Evolutionary conservation across 2,329 filamentous ascomycete species (phyloP), one percentile per base, ranked within the genome.

Genomic region (Ophiostoma triangulosporum): DNA sequence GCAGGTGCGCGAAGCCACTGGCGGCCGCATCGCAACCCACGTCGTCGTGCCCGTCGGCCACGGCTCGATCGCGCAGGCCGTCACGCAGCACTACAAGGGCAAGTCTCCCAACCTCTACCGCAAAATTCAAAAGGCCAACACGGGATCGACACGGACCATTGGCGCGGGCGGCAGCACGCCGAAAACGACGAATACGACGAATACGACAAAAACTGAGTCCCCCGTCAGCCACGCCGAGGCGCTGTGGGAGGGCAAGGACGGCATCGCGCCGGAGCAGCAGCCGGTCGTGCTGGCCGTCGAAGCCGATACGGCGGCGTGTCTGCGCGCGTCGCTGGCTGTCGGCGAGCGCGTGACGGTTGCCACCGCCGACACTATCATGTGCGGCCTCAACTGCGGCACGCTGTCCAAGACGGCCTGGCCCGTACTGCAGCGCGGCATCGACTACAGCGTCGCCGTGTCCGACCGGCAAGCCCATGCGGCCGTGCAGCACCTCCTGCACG

Each of bases 311-410:
- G 85, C 76, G 0, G 73, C 79, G 0, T 82, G 77, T 57, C 64
- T 86, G 7, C 72, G 72, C 54, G 70, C 72, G 33, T 80, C 76
- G 32, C 64, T 85, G 1, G 64, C 70, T 17, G 65, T 64, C 0
- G 78, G 76, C 0, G 60, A 71, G 33, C 65, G 73, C 3, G 71
- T 69, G 0, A 64, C 74, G 0, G 71, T 84, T 1, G 55, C 64
- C 7, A 86, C 83, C 0, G 70, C 68, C 0, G 67, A 76, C 3
- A 88, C 82, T 0, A 86, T 86, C 60, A 88, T 89, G 84, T 74
- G 75, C 36, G 85, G 84, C 0, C 77, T 89, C 69, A 80, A 86
- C 58, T 89, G 84, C 57, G 84, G 83, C 0, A 86, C 81, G 0
- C 72, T 85, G 0, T 86, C 83, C 0, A 70, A 70, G 0, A 78